Conservation (phyloP, 2,329 filamentous ascomycete species). For the Claviceps paspali region DNA sequence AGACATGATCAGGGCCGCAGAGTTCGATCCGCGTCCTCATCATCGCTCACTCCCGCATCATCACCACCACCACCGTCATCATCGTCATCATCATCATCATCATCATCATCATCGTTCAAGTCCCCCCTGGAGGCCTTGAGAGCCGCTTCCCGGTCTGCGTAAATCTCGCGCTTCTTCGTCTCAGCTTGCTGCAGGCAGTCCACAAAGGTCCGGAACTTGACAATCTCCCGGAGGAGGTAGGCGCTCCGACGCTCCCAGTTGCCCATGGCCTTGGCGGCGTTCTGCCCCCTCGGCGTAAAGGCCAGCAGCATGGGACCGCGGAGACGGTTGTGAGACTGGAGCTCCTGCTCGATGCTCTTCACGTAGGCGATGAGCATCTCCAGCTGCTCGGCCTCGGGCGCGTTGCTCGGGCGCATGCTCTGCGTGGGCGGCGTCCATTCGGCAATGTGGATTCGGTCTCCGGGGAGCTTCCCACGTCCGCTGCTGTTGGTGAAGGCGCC, state of each 20-base stretch:
- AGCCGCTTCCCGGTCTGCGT: constrained; percentile 40
- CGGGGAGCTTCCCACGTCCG: constrained; percentile 49
- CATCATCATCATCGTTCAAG: constrained; percentile 18
- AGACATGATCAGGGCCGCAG: constrained; percentile 19
- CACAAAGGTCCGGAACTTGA: constrained; percentile 93
- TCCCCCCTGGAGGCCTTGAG: constrained; percentile 33
- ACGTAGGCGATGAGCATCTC: constrained; percentile 64
- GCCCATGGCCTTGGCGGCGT: constrained; percentile 69
- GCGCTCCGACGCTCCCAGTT: constrained; percentile 97
- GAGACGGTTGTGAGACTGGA: constrained; percentile 76
- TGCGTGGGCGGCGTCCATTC: constrained; percentile 85
- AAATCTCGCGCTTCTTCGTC: constrained; percentile 54
- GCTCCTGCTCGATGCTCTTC: constrained; percentile 67
- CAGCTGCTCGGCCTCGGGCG: constrained; percentile 70
- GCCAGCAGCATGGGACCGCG: constrained; percentile 77
- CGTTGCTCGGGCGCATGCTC: constrained; percentile 70
- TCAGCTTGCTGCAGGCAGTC: constrained; percentile 66
- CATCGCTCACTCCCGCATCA: constrained; percentile 20
- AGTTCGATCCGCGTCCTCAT: constrained; percentile 21
- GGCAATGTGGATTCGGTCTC: constrained; percentile 68
- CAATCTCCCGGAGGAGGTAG: constrained; percentile 82
- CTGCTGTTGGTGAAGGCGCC: constrained; percentile 38
- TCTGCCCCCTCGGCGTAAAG: constrained; percentile 71
- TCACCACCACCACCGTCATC: constrained; percentile 19
- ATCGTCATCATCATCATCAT: constrained; percentile 24